Conservation (phyloP, 2,329 filamentous ascomycete genomes). For the Alternaria sp. region DNA sequence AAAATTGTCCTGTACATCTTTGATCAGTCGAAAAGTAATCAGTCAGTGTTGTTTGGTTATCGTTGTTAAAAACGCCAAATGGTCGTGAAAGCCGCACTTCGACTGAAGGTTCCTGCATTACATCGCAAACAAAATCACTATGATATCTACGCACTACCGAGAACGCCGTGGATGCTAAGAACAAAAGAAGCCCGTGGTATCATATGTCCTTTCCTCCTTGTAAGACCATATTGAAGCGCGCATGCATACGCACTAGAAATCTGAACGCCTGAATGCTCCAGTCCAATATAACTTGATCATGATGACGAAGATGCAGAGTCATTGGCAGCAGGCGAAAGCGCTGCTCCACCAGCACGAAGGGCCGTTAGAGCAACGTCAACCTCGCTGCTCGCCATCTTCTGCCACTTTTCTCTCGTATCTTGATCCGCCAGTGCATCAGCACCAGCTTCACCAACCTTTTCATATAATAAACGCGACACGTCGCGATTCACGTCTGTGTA, state of each 20-base stretch:
- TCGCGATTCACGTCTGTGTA: constrained; percentile 92
- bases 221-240: neutral
- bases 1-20: neutral
- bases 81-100: neutral
- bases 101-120: constrained; percentile 1
- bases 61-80: neutral
- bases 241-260: neutral
- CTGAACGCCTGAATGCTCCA: constrained; percentile 4
- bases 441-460: constrained; percentile 61
- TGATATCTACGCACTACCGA: constrained; percentile 5
- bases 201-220: constrained; percentile 10
- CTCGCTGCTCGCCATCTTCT: constrained; percentile 78
- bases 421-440: constrained; percentile 66
- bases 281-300: constrained; percentile 13
- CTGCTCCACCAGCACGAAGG: constrained; percentile 30
- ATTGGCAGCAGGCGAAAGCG: constrained; percentile 36
- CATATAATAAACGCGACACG: constrained; percentile 88
- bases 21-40: neutral
- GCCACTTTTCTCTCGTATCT: constrained; percentile 73
- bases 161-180: constrained; percentile 10
- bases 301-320: constrained; percentile 44
- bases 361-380: constrained; percentile 74
- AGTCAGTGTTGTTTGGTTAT: neutral
- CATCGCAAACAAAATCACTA: constrained; percentile 1
- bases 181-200: constrained; percentile 19